Evolutionary conservation across 176 grass and related monocot species (phyloP), one percentile per base, ranked within the genome.

Genomic region (Areca catechu): DNA sequence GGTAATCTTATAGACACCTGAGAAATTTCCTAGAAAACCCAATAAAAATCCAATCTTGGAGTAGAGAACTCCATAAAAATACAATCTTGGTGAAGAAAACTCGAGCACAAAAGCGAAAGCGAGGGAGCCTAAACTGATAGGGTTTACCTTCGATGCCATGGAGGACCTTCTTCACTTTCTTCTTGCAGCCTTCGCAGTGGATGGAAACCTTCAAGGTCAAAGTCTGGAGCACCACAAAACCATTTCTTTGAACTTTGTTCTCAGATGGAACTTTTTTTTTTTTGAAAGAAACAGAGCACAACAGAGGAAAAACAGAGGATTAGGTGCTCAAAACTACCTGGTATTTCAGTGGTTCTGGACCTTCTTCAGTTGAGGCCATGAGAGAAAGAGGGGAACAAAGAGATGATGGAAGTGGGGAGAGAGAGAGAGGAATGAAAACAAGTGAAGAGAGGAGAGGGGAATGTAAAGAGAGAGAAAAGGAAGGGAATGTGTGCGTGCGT

Each of bases 161-260:
- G 3, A 97, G 86, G 34, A 88, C 92, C 80, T 74, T 97, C 83
- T 91, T 97, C 53, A 97, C 92, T 66, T 97, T 86, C 75, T 72
- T 97, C 83, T 91, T 97, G 80, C 92, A 97, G 7, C 92, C 92
- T 77, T 97, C 92, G 12, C 92, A 97, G 72, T 97, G 86, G 80
- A 97, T 97, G 78, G 86, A 87, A 17, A 97, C 92, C 75, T 87
- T 97, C 75, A 97, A 65, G 29, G 74, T 80, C 53, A 72, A 63
- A 25, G 77, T 97, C 92, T 97, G 58, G 20, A 47, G 20, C 54
- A 51, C 20, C 73, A 15, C 7, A 48, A 48, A 25, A 53, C 27
- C 27, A 70, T 19, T 48, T 71, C 34, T 14, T 43, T 43, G 34
- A 43, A 43, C 34, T 2, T 43, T 43, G 9, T 43, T 43, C 34